A percentile compares a stretch with the other conserved stretches of the same genome.
Evolutionary conservation across 495 filamentous ascomycete genomes (phyloP).

Genomic region (Evansstolkia leycettana): DNA sequence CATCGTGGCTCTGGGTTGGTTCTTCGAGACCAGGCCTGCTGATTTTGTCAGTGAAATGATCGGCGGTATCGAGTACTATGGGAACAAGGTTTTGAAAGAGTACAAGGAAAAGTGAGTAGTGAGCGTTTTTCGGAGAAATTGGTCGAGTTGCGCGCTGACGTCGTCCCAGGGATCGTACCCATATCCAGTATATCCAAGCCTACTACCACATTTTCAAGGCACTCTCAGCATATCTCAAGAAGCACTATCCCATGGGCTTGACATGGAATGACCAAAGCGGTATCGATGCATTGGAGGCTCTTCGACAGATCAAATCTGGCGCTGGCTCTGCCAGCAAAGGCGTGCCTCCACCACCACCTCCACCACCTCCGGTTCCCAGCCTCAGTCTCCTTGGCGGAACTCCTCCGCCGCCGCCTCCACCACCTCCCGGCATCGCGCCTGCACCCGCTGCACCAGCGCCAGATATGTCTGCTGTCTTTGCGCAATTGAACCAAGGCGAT

Average conservation of each 20-base stretch:
- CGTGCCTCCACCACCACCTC: conserved; percentile 43
- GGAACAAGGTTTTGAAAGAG: conserved; percentile 79
- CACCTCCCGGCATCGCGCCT: conserved; percentile 22
- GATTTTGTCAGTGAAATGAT: conserved; percentile 71
- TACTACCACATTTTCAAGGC: conserved; percentile 81
- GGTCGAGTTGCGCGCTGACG: conserved; percentile 4
- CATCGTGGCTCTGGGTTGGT: conserved; percentile 76
- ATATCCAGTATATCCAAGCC: conserved; percentile 75
- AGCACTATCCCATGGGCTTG: conserved; percentile 65
- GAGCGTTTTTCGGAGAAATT: not conserved
- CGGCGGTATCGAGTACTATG: conserved; percentile 74
- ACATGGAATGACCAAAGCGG: conserved; percentile 79
- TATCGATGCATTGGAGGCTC: conserved; percentile 57
- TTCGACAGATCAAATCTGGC: conserved; percentile 47
- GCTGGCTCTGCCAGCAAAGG: conserved; percentile 24
- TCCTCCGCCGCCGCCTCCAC: conserved; percentile 67
- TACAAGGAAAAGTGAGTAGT: conserved; percentile 77
- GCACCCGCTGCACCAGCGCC: conserved; percentile 21
- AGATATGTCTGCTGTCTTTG: conserved; percentile 78
- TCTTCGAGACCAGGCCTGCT: conserved; percentile 66
- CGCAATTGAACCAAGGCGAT: conserved; percentile 78
- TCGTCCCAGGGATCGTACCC: conserved; percentile 50
- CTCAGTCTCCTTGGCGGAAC: conserved; percentile 42
- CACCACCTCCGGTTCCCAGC: conserved; percentile 46
- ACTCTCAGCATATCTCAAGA: conserved; percentile 66